phyloP scores from a whole-genome alignment of 228 moss, liverwort and hornwort species.

The Sphagnum fallax region DNA sequence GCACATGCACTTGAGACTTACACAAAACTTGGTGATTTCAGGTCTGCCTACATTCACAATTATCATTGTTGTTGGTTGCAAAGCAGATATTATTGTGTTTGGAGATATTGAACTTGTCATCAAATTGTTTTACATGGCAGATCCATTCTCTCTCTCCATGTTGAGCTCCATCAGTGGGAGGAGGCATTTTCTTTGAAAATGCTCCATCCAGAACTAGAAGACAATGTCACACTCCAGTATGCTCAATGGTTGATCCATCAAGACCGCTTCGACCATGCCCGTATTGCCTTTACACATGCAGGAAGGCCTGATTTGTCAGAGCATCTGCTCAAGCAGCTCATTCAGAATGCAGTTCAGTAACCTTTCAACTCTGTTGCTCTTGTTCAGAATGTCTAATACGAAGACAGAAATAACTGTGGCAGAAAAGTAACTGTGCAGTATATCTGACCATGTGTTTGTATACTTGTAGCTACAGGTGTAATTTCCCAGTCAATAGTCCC shows the following conservation, averaged over 20 bases:
- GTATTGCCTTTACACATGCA: slow-evolving; percentile 51
- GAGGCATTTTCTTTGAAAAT: slow-evolving; percentile 84
- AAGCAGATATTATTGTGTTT: neutral
- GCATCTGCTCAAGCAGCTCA: slow-evolving; percentile 56
- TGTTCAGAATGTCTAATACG: no score
- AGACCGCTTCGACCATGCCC: slow-evolving; percentile 79
- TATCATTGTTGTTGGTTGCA: neutral
- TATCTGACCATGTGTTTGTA: no score
- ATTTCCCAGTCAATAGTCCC: no score
- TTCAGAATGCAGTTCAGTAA: slow-evolving; percentile 60
- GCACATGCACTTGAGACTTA: slow-evolving; percentile 93
- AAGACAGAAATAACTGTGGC: no score
- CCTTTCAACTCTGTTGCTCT: neutral
- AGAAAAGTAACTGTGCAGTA: no score
- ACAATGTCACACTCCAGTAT: slow-evolving; percentile 66
- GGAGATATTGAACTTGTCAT: neutral
- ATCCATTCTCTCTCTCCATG: slow-evolving; percentile 86
- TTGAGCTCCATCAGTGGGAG: slow-evolving; percentile 95
- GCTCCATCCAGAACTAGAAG: slow-evolving; percentile 72
- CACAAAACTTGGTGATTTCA: slow-evolving; percentile 76
- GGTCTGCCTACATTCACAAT: slow-evolving; percentile 19
- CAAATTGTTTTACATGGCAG: slow-evolving; percentile 16
- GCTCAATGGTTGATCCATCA: slow-evolving; percentile 80
- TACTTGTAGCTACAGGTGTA: no score
- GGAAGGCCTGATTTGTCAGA: slow-evolving; percentile 70